Conservation (phyloP, 257 asterid genomes). For the Cynanchum wilfordii region DNA sequence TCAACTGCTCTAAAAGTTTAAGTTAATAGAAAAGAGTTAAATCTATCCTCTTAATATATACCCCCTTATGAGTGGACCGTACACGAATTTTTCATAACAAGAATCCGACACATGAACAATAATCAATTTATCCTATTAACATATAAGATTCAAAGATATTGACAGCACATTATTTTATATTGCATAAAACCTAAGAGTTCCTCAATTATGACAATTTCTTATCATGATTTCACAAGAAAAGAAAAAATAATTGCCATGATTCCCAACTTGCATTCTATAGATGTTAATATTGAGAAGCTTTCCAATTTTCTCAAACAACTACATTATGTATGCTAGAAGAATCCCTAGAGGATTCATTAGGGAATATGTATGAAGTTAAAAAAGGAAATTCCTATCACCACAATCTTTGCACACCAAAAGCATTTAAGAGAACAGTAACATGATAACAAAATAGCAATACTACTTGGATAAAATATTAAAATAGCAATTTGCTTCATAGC, state of each 20-base stretch:
- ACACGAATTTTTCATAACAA: no score
- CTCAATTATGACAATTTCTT: no score
- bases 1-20: no score
- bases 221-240: background rate
- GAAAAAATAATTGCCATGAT: background rate
- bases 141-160: background rate
- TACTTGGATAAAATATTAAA: background rate
- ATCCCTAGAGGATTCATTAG: background rate
- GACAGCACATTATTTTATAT: background rate
- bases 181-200: background rate
- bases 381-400: background rate
- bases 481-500: background rate
- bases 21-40: no score
- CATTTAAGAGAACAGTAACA: background rate
- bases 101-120: no score
- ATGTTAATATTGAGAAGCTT: background rate
- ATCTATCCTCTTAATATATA: no score
- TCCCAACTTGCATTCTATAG: background rate
- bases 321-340: background rate
- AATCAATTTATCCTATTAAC: no score
- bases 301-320: background rate
- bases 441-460: background rate
- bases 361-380: background rate
- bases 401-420: background rate
- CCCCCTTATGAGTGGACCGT: no score